Evolutionary conservation across 2,329 filamentous ascomycete species (phyloP), one percentile per base, ranked within the genome.

Genomic region (Colletotrichum sublineola): DNA sequence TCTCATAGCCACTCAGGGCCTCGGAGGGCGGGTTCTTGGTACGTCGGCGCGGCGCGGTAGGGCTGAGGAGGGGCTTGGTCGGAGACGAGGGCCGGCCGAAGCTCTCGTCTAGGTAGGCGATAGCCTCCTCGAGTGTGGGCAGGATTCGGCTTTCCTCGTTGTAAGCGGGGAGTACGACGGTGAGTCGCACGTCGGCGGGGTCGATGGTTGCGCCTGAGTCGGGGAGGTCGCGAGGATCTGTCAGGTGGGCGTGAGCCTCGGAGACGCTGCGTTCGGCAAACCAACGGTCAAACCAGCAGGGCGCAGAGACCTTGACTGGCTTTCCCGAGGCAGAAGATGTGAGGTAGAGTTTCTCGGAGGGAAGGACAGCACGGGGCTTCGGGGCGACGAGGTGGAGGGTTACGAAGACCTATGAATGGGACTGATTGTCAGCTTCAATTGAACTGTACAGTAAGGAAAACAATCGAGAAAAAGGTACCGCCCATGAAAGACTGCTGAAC

Each of bases 111-210:
- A 99, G 88, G 80, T 95, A 97, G 62, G 90, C 91, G 36, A 98
- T 92, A 1, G 96, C 95, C 82, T 99, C 96, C 78, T 97, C 92
- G 15, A 99, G 87, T 84, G 97, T 97, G 14, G 92, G 92, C 15
- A 90, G 87, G 58, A 99, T 87, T 40, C 96, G 91, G 71, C 93
- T 88, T 80, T 96, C 92, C 79, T 99, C 96, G 77, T 99, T 99
- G 87, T 95, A 99, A 12, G 96, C 96, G 0, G 96, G 96, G 55
- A 99, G 92, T 0, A 99, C 94, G 9, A 98, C 91, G 66, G 93
- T 96, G 86, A 99, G 91, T 80, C 93, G 93, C n/a, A 98, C 83
- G 74, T 95, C 91, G 18, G 95, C 89, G 2, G 91, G 87, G 75
- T 95, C 92, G 67, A 97, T 92, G 56, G 85, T 82, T 24, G 70